Conservation (phyloP, 345 rosid species). For the Combretum micranthum region DNA sequence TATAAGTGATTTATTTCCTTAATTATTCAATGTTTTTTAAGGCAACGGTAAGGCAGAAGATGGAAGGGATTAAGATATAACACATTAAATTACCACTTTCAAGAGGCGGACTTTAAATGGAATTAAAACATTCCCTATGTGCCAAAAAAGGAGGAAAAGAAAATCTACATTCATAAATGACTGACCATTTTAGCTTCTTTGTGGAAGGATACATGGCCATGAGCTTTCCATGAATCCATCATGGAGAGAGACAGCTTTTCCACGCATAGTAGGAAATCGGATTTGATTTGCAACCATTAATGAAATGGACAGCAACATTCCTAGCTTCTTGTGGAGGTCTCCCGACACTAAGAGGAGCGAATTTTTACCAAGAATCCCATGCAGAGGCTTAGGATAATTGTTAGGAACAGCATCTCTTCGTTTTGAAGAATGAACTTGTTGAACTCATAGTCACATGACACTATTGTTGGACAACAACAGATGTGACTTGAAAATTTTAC, state of each 20-base stretch:
- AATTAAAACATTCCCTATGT: too few relatives aligned
- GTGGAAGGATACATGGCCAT: constrained; percentile 38
- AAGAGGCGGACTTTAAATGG: too few relatives aligned
- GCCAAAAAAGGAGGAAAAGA: too few relatives aligned
- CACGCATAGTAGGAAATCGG: constrained; percentile 31
- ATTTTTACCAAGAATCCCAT: constrained; percentile 61
- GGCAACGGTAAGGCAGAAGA: too few relatives aligned
- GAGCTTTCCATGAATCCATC: constrained; percentile 59
- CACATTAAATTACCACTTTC: too few relatives aligned
- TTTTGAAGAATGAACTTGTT: constrained; percentile 78
- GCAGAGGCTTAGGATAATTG: constrained; percentile 68
- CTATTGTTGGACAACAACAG: constrained; percentile 72
- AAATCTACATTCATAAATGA: not conserved
- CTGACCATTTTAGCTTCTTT: constrained; percentile 52
- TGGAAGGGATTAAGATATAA: too few relatives aligned
- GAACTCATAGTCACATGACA: constrained; percentile 75
- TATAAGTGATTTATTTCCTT: too few relatives aligned
- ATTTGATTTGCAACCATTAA: constrained; percentile 35
- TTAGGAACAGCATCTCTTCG: constrained; percentile 64
- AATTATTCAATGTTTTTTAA: too few relatives aligned
- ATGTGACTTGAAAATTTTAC: constrained; percentile 72
- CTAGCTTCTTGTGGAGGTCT: constrained; percentile 67
- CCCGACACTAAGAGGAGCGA: constrained; percentile 53
- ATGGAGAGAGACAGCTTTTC: constrained; percentile 46
- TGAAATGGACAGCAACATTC: constrained; percentile 45